Evolutionary conservation across 805 yeast species (phyloP), one percentile per base, ranked within the genome.

Genomic region (Ogataea allantospora): DNA sequence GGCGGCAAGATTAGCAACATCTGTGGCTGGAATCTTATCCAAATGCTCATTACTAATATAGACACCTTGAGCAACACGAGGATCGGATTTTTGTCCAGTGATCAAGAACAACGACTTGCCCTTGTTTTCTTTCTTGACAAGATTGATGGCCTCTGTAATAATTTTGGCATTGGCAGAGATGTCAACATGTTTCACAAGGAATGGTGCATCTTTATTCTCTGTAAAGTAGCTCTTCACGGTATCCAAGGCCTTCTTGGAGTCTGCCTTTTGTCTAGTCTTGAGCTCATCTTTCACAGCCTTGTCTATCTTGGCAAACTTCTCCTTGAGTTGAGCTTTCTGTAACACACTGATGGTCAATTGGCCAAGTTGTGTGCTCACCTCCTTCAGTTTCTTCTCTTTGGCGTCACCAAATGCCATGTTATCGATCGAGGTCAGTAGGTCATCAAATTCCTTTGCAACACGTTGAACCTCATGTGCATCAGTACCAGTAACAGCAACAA

Each of bases 21-120:
- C 88, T 41, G 81, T 73, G 36, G 95, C 89, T 47, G 82, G 74
- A 14, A 88, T 71, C 58, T 79, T 74, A 30, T 70, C 70, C 48
- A 82, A 66, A 26, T 88, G 85, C 27, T 65, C 79, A 46, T 84
- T 80, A 2, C 91, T 77, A 34, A 93, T 71, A 66, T 80, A 93
- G 60, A 95, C 88, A 49, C 97, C 99, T 58, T 93, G 99, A 10
- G 97, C 98, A 56, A 91, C 86, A 67, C 83, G 88, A 35, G 77
- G 78, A 29, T 67, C 78, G 13, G 68, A 68, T 15, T 56, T 63
- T 20, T 46, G 54, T 56, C 95, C 95, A 12, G 95, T 80, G 50
- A 89, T 75, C 57, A 89, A 68, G 61, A 86, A 89, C 35, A 88
- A 71, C 7, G 89, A 77, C 64, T 83, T 85, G 40, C 73, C 80